Evolutionary conservation across 345 rosid species (phyloP).

Genomic region (Microthlaspi erraticum): DNA sequence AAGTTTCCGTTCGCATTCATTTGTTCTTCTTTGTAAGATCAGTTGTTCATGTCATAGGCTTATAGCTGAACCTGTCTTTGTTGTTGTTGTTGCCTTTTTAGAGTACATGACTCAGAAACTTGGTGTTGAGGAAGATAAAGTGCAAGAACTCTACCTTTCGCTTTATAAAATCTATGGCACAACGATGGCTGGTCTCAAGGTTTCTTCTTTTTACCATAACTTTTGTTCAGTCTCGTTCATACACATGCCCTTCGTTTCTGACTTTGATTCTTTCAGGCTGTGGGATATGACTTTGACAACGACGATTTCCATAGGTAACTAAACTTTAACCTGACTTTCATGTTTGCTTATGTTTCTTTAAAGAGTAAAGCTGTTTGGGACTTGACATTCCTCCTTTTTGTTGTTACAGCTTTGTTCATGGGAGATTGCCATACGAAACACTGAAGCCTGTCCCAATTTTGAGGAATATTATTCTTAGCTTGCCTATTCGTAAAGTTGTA

Average conservation of each 20-base stretch:
- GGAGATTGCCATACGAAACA: slow-evolving; percentile 76
- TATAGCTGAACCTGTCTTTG: slow-evolving; percentile 6
- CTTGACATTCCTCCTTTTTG: not conserved
- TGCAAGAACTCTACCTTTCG: slow-evolving; percentile 64
- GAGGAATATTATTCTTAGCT: slow-evolving; percentile 75
- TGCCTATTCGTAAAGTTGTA: slow-evolving; percentile 88
- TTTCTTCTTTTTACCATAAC: slow-evolving; percentile 26
- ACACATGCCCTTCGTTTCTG: not conserved
- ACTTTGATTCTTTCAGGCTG: slow-evolving; percentile 56
- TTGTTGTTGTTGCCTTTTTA: slow-evolving; percentile 34
- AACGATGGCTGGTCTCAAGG: slow-evolving; percentile 97
- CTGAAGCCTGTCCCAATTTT: slow-evolving; percentile 86
- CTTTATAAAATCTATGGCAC: slow-evolving; percentile 90
- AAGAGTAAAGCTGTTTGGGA: not conserved
- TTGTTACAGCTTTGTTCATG: slow-evolving; percentile 80
- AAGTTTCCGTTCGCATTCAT: not conserved
- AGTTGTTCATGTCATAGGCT: not conserved
- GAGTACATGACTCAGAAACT: slow-evolving; percentile 81
- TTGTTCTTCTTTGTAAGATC: slow-evolving; percentile 16
- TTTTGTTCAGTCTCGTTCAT: not conserved
- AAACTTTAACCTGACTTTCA: not conserved
- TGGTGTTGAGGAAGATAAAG: slow-evolving; percentile 62
- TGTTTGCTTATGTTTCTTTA: not conserved
- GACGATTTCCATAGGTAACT: slow-evolving; percentile 89
- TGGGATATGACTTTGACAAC: slow-evolving; percentile 75